Base-by-base conservation (phyloP, 345 rosid species). In the Rubroshorea leprosula region DNA sequence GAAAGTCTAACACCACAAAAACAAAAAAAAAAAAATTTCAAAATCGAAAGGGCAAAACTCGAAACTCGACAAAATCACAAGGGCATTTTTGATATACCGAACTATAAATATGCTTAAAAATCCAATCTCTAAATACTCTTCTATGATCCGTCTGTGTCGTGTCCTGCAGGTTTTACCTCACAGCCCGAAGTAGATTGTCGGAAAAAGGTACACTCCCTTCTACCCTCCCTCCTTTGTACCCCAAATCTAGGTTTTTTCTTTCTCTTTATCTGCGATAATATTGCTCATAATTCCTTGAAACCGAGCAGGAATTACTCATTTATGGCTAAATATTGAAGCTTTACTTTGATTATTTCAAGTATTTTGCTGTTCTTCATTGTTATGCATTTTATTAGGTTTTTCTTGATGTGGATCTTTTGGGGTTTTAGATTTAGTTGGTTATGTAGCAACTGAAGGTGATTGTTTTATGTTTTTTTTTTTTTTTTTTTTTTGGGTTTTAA, bases 161-260 rank as follows among this genome's bases (percentile, higher is more conserved):
- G 9, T 35, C 41, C 12, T 2, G 41, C 41, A 13, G 70, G 46
- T 50, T 60, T 62, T 63, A 61, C 57, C 23, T 50, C 64, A 49
- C 39, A 52, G 12, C 60, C 60, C 35, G n/a, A 31, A 46, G 24
- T 51, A 55, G 35, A 22, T 31, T 16, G 47, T 58, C 27, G n/a
- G 31, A 47, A 14, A 53, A 56, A 78, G 76, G 72, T 68, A 50
- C 55, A 23, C 55, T 62, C 59, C 59, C 52, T 46, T 25, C 22
- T 52, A 27, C 61, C 63, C 72, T 69, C 72, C 77, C 73, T n/a
- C n/a, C n/a, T 6, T 8, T 13, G 41, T 1, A 35, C 12, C 58
- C 6, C 48, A 61, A 67, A 72, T 75, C 78, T 61, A 70, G 76
- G 70, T 65, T 67, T 75, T 59, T 31, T 55, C 22, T 59, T n/a